phyloP scores from a whole-genome alignment of 2,329 filamentous ascomycete genomes.

The Dothidotthia symphoricarpi region DNA sequence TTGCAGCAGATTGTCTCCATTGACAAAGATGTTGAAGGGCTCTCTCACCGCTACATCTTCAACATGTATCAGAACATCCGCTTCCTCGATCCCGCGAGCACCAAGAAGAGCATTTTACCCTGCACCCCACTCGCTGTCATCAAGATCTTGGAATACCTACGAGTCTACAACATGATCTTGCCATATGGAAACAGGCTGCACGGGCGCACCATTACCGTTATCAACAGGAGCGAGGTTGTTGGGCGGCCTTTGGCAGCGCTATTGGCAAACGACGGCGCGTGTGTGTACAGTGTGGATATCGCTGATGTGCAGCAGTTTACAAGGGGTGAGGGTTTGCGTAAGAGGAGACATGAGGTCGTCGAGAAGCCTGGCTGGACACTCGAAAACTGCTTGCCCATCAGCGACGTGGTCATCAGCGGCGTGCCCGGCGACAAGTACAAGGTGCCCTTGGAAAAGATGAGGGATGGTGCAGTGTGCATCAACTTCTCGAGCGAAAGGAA shows the following conservation, averaged over 20 bases:
- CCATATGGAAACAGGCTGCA: constrained; percentile 90
- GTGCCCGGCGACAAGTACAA: constrained; percentile 88
- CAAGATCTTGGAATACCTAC: constrained; percentile 93
- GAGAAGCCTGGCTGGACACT: constrained; percentile 78
- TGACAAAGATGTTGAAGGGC: constrained; percentile 90
- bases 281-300: constrained; percentile 91
- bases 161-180: constrained; percentile 94
- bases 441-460: constrained; percentile 77
- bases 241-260: constrained; percentile 88
- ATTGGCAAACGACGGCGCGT: constrained; percentile 92
- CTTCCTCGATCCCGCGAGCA: constrained; percentile 78
- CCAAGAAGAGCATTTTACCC: constrained; percentile 86
- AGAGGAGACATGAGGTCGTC: constrained; percentile 79
- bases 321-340: constrained; percentile 80
- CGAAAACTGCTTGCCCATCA: constrained; percentile 78
- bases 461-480: constrained; percentile 94
- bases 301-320: constrained; percentile 91
- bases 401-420: constrained; percentile 92
- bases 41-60: constrained; percentile 90
- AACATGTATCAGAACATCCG: constrained; percentile 99
- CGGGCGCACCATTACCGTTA: constrained; percentile 91
- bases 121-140: constrained; percentile 95
- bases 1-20: constrained; percentile 91
- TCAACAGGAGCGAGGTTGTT: constrained; percentile 95
- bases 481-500: constrained; percentile 98